These are phyloP conservation scores for Senecio squalidus DNA, from an alignment of 140 eudicot species.

Conservation along the genomic window DNA sequence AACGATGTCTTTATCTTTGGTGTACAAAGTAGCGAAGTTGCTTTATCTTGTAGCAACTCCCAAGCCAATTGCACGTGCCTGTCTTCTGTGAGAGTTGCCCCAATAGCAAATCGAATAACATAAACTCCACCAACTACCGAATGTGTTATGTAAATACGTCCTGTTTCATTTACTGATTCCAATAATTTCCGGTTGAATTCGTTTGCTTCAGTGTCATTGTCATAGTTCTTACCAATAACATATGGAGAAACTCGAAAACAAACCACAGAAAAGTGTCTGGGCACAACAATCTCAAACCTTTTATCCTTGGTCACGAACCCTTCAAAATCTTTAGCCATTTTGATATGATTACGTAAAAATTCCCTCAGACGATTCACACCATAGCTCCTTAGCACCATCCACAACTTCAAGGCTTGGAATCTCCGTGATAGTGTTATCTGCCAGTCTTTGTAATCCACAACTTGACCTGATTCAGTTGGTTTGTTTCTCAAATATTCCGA, in stretches of 20 bases:
- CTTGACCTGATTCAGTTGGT: neutral
- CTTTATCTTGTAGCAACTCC: slow-evolving; percentile 27
- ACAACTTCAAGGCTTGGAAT: slow-evolving; percentile 34
- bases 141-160: slow-evolving; percentile 31
- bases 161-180: slow-evolving; percentile 28
- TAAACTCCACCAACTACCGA: slow-evolving; percentile 30
- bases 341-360: slow-evolving; percentile 25
- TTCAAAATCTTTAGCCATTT: slow-evolving; percentile 40
- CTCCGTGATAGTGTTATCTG: slow-evolving; percentile 27
- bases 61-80: slow-evolving; percentile 24
- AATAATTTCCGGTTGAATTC: slow-evolving; percentile 23
- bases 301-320: slow-evolving; percentile 14
- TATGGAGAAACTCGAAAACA: slow-evolving; percentile 24
- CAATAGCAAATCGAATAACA: slow-evolving; percentile 27
- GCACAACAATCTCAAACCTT: slow-evolving; percentile 25
- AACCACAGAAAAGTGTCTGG: slow-evolving; percentile 31
- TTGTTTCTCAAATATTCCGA: slow-evolving; percentile 27
- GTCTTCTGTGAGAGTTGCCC: slow-evolving; percentile 29
- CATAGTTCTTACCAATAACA: neutral
- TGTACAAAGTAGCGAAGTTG: slow-evolving; percentile 21
- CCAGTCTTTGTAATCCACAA: slow-evolving; percentile 49
- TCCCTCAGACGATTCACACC: slow-evolving; percentile 28
- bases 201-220: slow-evolving; percentile 3
- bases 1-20: too few relatives aligned
- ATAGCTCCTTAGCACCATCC: slow-evolving; percentile 38